Percentiles rank a stretch among this genome's conserved stretches.
These are phyloP conservation scores for Reutealis trisperma DNA, from an alignment of 345 rosid species.

Conservation along the genomic window DNA sequence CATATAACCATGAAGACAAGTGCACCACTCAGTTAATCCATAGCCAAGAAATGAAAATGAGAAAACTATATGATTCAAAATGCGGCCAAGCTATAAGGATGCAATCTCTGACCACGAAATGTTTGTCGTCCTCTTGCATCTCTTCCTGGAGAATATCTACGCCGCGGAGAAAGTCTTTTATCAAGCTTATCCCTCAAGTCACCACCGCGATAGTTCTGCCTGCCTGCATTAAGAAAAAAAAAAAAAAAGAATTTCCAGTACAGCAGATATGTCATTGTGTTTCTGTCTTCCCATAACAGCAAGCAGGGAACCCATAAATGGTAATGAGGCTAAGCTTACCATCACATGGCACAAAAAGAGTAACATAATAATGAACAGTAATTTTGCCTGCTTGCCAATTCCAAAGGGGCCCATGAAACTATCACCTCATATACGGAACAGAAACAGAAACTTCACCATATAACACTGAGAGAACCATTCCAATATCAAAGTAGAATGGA, in stretches of 20 bases:
- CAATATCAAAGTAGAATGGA: conserved; percentile 33
- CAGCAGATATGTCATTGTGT: conserved; percentile 24
- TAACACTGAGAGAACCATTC: conserved; percentile 36
- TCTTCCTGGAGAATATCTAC: conserved; percentile 55
- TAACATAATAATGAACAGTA: conserved; percentile 50
- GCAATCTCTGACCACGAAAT: conserved; percentile 55
- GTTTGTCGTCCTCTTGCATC: conserved; percentile 44
- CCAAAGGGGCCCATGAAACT: conserved; percentile 48
- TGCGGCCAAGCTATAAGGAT: neutral
- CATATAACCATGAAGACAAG: neutral
- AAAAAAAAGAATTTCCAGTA: conserved; percentile 31
- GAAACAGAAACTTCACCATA: conserved; percentile 42
- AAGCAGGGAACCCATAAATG: conserved; percentile 29
- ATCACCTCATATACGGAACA: conserved; percentile 48
- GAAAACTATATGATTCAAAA: neutral
- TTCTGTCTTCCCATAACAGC: conserved; percentile 24
- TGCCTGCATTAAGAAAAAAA: conserved; percentile 48
- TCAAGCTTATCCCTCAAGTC: conserved; percentile 89
- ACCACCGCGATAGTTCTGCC: conserved; percentile 51
- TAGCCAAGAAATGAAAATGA: neutral
- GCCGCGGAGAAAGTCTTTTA: conserved; percentile 64
- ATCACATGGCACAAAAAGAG: conserved; percentile 48
- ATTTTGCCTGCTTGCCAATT: conserved; percentile 59
- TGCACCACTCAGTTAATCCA: neutral
- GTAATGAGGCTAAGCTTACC: conserved; percentile 47